Evolutionary conservation across 106 monocot genomes (phyloP), one percentile per base, ranked within the genome.

Genomic region (Ottelia alismoides): DNA sequence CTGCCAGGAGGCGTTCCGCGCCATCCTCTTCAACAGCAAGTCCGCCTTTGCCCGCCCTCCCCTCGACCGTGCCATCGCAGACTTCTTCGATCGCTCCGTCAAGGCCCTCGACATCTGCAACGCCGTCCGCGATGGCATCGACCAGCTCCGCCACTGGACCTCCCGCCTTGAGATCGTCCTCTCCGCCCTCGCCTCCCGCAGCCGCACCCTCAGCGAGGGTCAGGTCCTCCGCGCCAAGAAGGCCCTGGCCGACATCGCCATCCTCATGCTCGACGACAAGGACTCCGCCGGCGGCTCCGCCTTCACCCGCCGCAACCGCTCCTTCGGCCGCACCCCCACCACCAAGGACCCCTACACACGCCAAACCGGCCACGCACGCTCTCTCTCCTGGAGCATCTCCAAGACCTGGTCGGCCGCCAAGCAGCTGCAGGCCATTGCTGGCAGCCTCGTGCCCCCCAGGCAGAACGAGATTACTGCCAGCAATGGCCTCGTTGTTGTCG

Each of bases 21-120:
- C 51, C 7, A 66, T 82, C 30, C 51, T 82, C 19, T 56, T 71
- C 47, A 65, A 60, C 60, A 58, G 53, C 64, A 4, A 56, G 17
- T 31, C 24, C 1, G 16, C 31, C 14, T 14, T 73, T 29, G 20
- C 70, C 20, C 58, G 55, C 35, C 54, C 74, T 17, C 77, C 71
- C 2, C 31, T 81, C 20, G 81, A 85, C 22, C 72, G 81, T 22
- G 45, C 71, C 22, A 58, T 82, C 25, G 40, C 73, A 11, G 85
- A 92, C 2, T 82, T 71, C 70, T 82, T 65, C 65, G 92, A 92
- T 20, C 68, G 85, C 40, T 49, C 56, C 30, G 76, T 92, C 28
- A 92, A 92, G 61, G 82, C 85, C 12, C 78, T 92, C 67, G 92
- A 92, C 56, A 65, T 92, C 43, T 79, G 78, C 78, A 92, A 85